Percentiles rank a stretch among this genome's conserved stretches.
Conservation (phyloP, 2,329 filamentous ascomycete genomes). For the Calonectria hawksworthii region DNA sequence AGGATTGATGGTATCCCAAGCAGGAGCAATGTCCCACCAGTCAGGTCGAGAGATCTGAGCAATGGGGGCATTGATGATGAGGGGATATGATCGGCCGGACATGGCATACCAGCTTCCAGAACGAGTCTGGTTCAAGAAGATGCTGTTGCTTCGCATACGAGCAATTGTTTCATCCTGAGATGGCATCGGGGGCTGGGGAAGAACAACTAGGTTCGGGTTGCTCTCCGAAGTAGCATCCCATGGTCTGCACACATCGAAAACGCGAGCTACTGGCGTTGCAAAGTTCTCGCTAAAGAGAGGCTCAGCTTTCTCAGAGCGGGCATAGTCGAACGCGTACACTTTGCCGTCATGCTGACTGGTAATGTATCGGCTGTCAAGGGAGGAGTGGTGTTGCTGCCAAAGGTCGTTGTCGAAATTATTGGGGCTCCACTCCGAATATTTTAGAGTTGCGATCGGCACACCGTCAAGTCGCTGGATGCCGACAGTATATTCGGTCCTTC, state of each 20-base stretch:
- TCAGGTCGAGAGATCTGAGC: conserved; percentile 61
- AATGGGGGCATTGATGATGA: conserved; percentile 78
- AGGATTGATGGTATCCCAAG: conserved; percentile 56
- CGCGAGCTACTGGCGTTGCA: conserved; percentile 83
- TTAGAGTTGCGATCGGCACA: conserved; percentile 86
- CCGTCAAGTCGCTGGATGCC: conserved; percentile 83
- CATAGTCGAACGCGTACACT: conserved; percentile 84
- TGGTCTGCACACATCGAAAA: conserved; percentile 89
- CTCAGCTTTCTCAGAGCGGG: conserved; percentile 62
- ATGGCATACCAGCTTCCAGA: conserved; percentile 94
- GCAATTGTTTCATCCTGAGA: conserved; percentile 63
- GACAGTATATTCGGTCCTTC: conserved; percentile 91
- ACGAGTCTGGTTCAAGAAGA: conserved; percentile 90
- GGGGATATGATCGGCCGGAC: conserved; percentile 87
- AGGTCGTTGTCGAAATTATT: conserved; percentile 94
- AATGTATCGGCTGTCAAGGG: conserved; percentile 90
- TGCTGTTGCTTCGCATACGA: conserved; percentile 71
- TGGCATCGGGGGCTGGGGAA: conserved; percentile 86
- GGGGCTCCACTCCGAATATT: conserved; percentile 93
- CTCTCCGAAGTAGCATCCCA: conserved; percentile 72
- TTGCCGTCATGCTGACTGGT: conserved; percentile 89
- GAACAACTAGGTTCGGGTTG: conserved; percentile 83
- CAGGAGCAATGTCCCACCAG: conserved; percentile 61
- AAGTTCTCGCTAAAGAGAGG: conserved; percentile 79
- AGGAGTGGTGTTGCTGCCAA: conserved; percentile 82